Conservation (phyloP, 2,329 filamentous ascomycete genomes). For the Rhytidhysteron rufulum region DNA sequence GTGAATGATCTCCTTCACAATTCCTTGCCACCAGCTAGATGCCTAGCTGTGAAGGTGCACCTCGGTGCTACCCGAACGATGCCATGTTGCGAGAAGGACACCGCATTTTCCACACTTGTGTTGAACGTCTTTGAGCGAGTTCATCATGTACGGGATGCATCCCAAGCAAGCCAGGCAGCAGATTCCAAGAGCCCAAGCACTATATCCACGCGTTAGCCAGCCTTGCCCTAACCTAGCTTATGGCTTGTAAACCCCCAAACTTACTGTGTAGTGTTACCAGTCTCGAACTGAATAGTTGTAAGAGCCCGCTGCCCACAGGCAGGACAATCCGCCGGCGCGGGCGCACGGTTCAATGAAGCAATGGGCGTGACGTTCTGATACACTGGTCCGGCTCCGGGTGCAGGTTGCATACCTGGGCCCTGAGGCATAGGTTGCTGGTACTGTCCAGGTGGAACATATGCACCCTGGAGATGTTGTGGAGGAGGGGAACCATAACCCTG, state of each 20-base stretch:
- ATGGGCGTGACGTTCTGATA: constrained; percentile 36
- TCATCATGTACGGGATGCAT: constrained; percentile 49
- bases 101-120: constrained; percentile 48
- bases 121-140: constrained; percentile 45
- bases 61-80: constrained; percentile 46
- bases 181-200: constrained; percentile 44
- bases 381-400: constrained; percentile 27
- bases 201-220: constrained; percentile 18
- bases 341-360: constrained; percentile 23
- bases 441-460: constrained; percentile 12
- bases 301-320: constrained; percentile 40
- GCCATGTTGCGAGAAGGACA: constrained; percentile 45
- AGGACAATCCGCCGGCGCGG: constrained; percentile 47
- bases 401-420: constrained; percentile 30
- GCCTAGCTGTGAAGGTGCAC: constrained; percentile 38
- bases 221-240: neutral
- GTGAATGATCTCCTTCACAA: no score
- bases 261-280: constrained; percentile 42
- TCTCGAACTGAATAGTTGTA: constrained; percentile 32
- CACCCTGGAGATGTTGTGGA: constrained; percentile 20
- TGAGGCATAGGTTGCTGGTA: constrained; percentile 8
- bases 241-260: constrained; percentile 8
- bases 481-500: constrained; percentile 18
- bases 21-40: no score
- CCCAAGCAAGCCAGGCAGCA: constrained; percentile 44